A percentile compares a stretch with the other conserved stretches of the same genome.
phyloP scores from a whole-genome alignment of 257 asterid genomes.

The Mentha longifolia region DNA sequence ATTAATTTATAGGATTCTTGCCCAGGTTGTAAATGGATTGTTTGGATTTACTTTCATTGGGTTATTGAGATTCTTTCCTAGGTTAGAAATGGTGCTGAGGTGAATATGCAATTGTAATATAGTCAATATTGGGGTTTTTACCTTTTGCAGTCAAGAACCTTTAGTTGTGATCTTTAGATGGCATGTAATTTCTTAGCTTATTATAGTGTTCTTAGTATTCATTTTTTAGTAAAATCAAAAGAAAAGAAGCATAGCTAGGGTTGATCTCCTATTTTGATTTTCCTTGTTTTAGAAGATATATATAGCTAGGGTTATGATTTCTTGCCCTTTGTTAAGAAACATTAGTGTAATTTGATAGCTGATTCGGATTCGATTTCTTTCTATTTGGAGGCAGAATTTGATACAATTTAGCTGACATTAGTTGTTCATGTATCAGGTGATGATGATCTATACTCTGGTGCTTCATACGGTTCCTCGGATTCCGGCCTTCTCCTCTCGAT shows the following conservation, averaged over 20 bases:
- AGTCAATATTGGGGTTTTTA: conserved; percentile 5
- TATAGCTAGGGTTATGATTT: conserved; percentile 13
- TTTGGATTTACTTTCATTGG: conserved; percentile 5
- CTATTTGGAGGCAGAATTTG: not conserved
- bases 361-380: conserved; percentile 16
- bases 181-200: no score
- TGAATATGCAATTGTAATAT: conserved; percentile 15
- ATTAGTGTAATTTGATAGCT: not conserved
- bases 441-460: conserved; percentile 58
- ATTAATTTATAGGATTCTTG: conserved; percentile 18
- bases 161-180: conserved; percentile 24
- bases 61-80: conserved; percentile 26
- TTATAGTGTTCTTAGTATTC: not conserved
- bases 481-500: conserved; percentile 64
- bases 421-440: conserved; percentile 62
- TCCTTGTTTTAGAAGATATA: not conserved
- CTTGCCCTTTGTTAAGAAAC: conserved; percentile 14
- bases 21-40: conserved; percentile 11
- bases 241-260: no score
- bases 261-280: conserved; percentile 13
- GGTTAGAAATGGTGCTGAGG: conserved; percentile 9
- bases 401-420: conserved; percentile 30
- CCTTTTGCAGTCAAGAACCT: not conserved
- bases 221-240: no score
- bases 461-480: conserved; percentile 59